Evolutionary conservation across 805 yeast species (phyloP), one percentile per base, ranked within the genome.

Genomic region (Candida pini): DNA sequence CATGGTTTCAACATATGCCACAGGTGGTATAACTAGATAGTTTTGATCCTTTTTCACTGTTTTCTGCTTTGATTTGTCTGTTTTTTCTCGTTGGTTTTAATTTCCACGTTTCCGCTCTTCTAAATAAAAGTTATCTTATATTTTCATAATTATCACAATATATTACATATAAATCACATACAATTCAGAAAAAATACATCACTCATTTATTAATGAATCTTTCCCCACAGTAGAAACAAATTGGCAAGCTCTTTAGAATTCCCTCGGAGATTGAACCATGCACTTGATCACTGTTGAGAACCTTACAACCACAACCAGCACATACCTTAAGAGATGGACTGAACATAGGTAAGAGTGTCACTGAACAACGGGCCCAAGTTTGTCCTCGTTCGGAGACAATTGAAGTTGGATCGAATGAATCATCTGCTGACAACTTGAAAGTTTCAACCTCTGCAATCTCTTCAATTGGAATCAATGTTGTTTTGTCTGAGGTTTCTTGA

Each of bases 281-380:
- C 2, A 20, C 23, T 1, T 34, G 28, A 9, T 33, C 28, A 6
- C 38, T 25, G 6, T 39, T 32, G 16, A 36, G 45, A 8, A 60
- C 48, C 26, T 58, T 47, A 14, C 49, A 40, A 1, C 47, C 49
- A 36, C 64, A 64, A 6, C 60, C 60, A 12, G 57, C 54, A 39
- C 71, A 66, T 5, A 49, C 38, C 28, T 54, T 60, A 3, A 62
- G 52, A 7, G 52, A 38, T 4, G 65, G 52, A 7, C 56, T 52
- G 21, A 63, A 30, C 6, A 66, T 33, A 1, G 72, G 72, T 12
- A 64, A 40, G 20, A 64, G 38, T 1, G 68, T 62, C 4, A 58
- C 44, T 10, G 58, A 43, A 42, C 72, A 66, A 18, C 66, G 44
- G 23, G 48, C 53, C 71, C 71, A 66, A 3, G 30, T 20, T 31